Conservation (phyloP, 305 asterid genomes). For the Fraxinus nigra region DNA sequence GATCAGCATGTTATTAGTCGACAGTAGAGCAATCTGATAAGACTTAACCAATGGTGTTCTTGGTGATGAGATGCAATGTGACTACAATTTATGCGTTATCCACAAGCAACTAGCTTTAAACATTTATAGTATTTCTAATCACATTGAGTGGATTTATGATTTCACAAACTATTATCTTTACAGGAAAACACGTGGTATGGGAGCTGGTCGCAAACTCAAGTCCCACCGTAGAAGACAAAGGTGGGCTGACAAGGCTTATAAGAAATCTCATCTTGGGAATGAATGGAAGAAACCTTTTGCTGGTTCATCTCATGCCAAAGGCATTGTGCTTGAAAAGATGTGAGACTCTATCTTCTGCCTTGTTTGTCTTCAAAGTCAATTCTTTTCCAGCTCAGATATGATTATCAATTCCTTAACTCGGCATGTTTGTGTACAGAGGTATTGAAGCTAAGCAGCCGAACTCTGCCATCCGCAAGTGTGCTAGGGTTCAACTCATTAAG, state of each 20-base stretch:
- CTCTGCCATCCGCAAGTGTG: conserved; percentile 69
- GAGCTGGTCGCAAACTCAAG: conserved; percentile 67
- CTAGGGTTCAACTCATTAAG: conserved; percentile 60
- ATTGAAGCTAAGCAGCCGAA: conserved; percentile 70
- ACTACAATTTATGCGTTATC: not conserved
- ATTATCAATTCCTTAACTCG: not conserved
- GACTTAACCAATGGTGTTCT: not conserved
- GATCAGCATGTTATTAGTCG: not conserved
- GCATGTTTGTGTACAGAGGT: conserved; percentile 33
- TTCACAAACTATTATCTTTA: not conserved
- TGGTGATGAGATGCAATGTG: not conserved
- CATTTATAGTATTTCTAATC: not conserved
- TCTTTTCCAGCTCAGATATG: not conserved
- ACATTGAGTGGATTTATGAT: not conserved
- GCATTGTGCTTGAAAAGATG: conserved; percentile 78
- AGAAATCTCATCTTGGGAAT: conserved; percentile 63
- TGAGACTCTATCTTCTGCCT: conserved; percentile 16
- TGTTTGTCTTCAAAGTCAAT: not conserved
- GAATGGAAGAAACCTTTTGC: conserved; percentile 83
- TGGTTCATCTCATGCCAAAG: conserved; percentile 76
- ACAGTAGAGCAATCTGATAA: not conserved
- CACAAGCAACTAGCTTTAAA: not conserved
- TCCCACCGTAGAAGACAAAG: conserved; percentile 58
- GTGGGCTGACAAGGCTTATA: conserved; percentile 62
- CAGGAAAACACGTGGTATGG: conserved; percentile 69